Base-by-base conservation (phyloP, 2,329 filamentous ascomycete genomes). In the Aspergillus fijiensis region DNA sequence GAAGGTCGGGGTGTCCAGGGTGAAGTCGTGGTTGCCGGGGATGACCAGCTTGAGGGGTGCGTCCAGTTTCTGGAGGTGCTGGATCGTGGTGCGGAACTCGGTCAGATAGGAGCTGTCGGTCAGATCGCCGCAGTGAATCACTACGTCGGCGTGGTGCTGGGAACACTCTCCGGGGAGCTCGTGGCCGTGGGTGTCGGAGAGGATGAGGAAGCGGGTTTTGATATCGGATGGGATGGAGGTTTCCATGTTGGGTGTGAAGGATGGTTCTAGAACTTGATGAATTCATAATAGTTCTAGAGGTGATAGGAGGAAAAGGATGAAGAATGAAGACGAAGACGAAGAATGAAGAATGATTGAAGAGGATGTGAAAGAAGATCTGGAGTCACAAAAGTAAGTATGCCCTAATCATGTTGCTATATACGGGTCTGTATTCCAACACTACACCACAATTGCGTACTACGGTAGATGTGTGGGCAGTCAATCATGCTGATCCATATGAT, bases 1-100 rank as follows among this genome's bases (percentile, higher is more conserved):
- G 52, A 81, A 84, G 0, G 66, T 66, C 0, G 65, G 63, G 2
- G 64, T 65, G 58, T 83, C 77, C 47, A 79, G 61, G 4, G 74
- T 79, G 51, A 79, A 76, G 64, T 86, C 83, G 64, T 86, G 83
- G 60, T 85, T 85, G 2, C 84, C 83, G 2, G 83, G 77, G 60
- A 86, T 85, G 49, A 80, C 77, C 3, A 86, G 73, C 63, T 85
- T 85, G 6, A 85, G 72, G 0, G 81, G 79, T 1, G 83, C 81
- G 5, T 76, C 63, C n/a, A 84, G 67, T 1, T 59, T 55, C 4
- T 75, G 67, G 4, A 86, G 71, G 42, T 80, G 68, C n/a, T 72
- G 60, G 10, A 85, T 72, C 0, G 81, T 75, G 0, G 66, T 65
- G 11, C 64, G 67, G 48, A 79, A 79, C 61, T 84, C 82, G 1